Evolutionary conservation across 2,329 filamentous ascomycete genomes (phyloP).

Genomic region (Ampelomyces quisqualis): DNA sequence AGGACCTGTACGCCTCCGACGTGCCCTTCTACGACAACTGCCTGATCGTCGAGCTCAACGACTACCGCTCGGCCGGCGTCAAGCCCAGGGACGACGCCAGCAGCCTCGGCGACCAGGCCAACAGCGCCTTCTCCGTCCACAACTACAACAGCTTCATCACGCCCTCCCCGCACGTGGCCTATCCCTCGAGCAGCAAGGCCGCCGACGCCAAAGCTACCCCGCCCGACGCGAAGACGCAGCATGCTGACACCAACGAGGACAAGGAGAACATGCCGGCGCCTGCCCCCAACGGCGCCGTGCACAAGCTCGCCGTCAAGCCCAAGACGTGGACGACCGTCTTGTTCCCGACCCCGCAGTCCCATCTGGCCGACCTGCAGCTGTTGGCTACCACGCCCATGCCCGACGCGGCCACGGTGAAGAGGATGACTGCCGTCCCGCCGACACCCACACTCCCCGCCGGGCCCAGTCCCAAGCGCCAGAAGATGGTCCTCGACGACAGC

Average conservation of each 20-base stretch:
- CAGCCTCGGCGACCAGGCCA: slow-evolving; percentile 59
- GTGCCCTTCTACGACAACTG: slow-evolving; percentile 89
- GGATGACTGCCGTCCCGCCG: slow-evolving; percentile 55
- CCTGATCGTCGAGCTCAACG: slow-evolving; percentile 90
- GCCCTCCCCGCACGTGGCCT: slow-evolving; percentile 81
- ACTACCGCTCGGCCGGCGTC: slow-evolving; percentile 71
- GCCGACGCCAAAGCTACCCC: slow-evolving; percentile 27
- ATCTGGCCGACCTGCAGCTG: slow-evolving; percentile 73
- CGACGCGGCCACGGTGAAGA: slow-evolving; percentile 52
- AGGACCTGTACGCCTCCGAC: slow-evolving; percentile 68
- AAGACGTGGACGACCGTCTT: slow-evolving; percentile 77
- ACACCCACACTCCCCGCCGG: slow-evolving; percentile 57
- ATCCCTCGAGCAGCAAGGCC: slow-evolving; percentile 49
- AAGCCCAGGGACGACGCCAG: slow-evolving; percentile 54
- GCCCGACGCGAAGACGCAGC: slow-evolving; percentile 44
- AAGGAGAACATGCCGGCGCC: slow-evolving; percentile 62
- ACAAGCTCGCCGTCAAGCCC: slow-evolving; percentile 51
- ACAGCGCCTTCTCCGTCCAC: slow-evolving; percentile 78
- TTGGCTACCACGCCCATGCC: slow-evolving; percentile 68
- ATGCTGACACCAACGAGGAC: slow-evolving; percentile 39
- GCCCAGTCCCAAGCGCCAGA: slow-evolving; percentile 70
- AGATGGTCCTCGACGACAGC: slow-evolving; percentile 72
- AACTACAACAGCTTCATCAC: slow-evolving; percentile 90
- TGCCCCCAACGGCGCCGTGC: slow-evolving; percentile 45
- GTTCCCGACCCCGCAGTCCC: slow-evolving; percentile 75